Base-by-base conservation (phyloP, 495 filamentous ascomycete species). In the Neurospora sp. region DNA sequence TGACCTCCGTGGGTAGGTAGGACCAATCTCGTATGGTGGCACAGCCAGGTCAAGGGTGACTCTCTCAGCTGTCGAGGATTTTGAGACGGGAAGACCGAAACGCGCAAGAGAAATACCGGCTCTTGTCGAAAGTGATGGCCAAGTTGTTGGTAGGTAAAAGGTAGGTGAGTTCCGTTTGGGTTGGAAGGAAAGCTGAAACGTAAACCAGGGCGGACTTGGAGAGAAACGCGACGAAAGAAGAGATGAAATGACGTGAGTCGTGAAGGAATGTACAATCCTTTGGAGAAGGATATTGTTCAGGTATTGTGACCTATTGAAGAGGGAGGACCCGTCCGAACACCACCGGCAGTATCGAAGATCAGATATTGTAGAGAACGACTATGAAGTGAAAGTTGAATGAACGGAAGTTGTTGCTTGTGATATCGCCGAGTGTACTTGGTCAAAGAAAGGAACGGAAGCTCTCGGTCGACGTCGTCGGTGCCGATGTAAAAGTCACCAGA, bases 21-120 rank as follows among this genome's bases (percentile, higher is more conserved):
- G 70, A 75, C 74, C 72, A 75, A 75, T 77, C 71, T 77, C 76
- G 70, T 75, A 75, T 70, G 42, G 74, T 75, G 70, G 72, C 59
- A 74, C 76, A 59, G 72, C 70, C 70, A 62, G 69, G 62, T 70
- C 54, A 41, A 72, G 70, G n/a, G 42, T 14, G 46, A 54, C 20
- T 54, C 46, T 54, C 46, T n/a, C 46, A 27, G 46, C 46, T 54
- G 46, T 54, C 46, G 46, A 54, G 46, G 46, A 54, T 54, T 27
- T 54, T 27, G 46, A 54, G 46, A 54, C 20, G 46, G 10, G 20
- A 54, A 54, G 11, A 12, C 20, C 20, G 46, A 54, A 27, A 27
- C 46, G 46, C 46, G 46, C 46, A 54, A 54, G 46, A 54, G 46
- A 54, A 27, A 54, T 11, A 54, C 46, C 46, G 20, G 46, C 46